Percentiles rank a stretch among this genome's conserved stretches.
These are phyloP conservation scores for Fraxinus greggii DNA, from an alignment of 305 asterid genomes.

Conservation along the genomic window DNA sequence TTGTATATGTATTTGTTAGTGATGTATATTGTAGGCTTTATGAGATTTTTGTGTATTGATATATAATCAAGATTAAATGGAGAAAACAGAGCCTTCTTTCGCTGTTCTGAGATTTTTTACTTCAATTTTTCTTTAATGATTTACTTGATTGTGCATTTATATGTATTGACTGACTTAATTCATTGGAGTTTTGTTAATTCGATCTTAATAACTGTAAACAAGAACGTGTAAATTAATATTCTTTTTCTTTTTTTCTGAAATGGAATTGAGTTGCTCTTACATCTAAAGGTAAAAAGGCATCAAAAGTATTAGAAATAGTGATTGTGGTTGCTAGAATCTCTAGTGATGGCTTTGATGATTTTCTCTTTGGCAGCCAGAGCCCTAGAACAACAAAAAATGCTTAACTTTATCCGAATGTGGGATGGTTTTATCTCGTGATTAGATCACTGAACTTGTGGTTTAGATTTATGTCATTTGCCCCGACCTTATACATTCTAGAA, in stretches of 20 bases:
- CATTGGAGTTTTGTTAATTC: background rate
- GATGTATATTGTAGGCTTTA: background rate
- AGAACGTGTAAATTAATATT: background rate
- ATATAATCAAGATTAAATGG: background rate
- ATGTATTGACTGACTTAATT: background rate
- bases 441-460: background rate
- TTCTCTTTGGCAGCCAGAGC: background rate
- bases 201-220: background rate
- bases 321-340: background rate
- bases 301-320: background rate
- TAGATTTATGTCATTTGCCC: background rate
- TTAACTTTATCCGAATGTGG: background rate
- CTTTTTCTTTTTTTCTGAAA: background rate
- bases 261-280: background rate
- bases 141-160: background rate
- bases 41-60: background rate
- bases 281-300: background rate
- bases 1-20: background rate
- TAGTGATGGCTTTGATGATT: background rate
- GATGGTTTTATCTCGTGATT: background rate
- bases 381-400: background rate
- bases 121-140: slow-evolving; percentile 1
- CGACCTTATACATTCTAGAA: background rate
- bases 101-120: background rate
- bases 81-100: background rate